Conservation (phyloP, 176 grass and related monocot species). For the Pontederia paniculata region DNA sequence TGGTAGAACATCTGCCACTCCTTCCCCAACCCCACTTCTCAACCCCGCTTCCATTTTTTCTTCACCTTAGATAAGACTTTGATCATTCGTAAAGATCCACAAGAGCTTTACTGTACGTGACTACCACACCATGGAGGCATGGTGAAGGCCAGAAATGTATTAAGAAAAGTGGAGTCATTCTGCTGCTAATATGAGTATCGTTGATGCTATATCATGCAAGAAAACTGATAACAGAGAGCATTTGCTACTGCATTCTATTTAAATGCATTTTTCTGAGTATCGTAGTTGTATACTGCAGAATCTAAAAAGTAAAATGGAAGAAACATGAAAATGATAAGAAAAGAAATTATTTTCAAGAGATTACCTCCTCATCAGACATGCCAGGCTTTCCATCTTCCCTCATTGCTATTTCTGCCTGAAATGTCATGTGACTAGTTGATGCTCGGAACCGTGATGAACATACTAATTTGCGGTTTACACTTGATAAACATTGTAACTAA, state of each 20-base stretch:
- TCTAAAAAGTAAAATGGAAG: neutral
- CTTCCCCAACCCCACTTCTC: no score
- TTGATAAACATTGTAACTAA: conserved; percentile 20
- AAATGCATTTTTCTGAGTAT: no score
- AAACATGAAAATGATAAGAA: neutral
- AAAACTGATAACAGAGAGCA: no score
- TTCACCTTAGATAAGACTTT: no score
- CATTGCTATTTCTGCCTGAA: conserved; percentile 93
- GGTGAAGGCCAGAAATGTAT: neutral
- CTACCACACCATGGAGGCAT: neutral
- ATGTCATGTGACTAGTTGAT: conserved; percentile 18
- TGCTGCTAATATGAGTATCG: neutral
- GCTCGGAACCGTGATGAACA: neutral
- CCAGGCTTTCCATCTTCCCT: conserved; percentile 85
- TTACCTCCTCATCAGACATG: conserved; percentile 92
- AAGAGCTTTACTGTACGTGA: neutral
- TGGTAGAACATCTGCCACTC: no score
- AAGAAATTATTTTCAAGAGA: neutral
- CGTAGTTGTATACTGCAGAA: no score
- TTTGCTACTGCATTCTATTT: no score
- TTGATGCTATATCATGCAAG: no score
- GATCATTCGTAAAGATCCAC: no score
- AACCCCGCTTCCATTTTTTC: no score
- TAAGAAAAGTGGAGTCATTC: neutral
- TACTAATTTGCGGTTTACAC: neutral